These are phyloP conservation scores for Tylopilus intermedius DNA, from an alignment of 768 basidiomycete species.

Conservation along the genomic window DNA sequence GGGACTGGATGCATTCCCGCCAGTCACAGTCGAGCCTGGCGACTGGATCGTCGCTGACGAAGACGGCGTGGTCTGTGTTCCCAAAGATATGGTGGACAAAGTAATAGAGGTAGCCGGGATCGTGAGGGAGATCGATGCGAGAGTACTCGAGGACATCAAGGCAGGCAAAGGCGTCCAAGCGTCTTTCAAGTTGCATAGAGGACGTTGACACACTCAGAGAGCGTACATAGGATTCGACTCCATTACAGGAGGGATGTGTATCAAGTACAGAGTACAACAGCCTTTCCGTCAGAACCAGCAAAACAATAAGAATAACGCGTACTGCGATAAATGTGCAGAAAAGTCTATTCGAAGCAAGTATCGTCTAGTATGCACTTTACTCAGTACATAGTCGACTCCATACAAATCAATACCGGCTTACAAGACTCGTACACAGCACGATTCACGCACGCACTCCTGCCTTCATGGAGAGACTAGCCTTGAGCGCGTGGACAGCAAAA, in stretches of 20 bases:
- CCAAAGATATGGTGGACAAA: slow-evolving; percentile 44
- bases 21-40: slow-evolving; percentile 60
- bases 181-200: slow-evolving; percentile 75
- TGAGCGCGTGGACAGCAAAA: slow-evolving; percentile 47
- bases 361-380: slow-evolving; percentile 1
- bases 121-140: slow-evolving; percentile 61
- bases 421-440: background rate
- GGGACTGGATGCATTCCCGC: slow-evolving; percentile 41
- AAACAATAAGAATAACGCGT: slow-evolving; percentile 14
- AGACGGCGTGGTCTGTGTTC: slow-evolving; percentile 85
- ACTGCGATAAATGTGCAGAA: background rate
- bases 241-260: slow-evolving; percentile 7
- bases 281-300: slow-evolving; percentile 18
- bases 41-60: slow-evolving; percentile 85
- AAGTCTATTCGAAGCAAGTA: slow-evolving; percentile 6
- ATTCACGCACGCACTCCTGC: slow-evolving; percentile 33
- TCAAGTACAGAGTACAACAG: slow-evolving; percentile 18
- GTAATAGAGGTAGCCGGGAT: slow-evolving; percentile 57
- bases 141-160: slow-evolving; percentile 69
- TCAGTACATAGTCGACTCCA: background rate
- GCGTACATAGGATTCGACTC: background rate
- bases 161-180: slow-evolving; percentile 69
- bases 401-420: slow-evolving; percentile 1
- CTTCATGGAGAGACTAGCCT: slow-evolving; percentile 45
- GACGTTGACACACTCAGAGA: slow-evolving; percentile 29